A percentile compares a stretch with the other conserved stretches of the same genome.
Conservation (phyloP, 2,329 filamentous ascomycete genomes). For the Coniella vitis region DNA sequence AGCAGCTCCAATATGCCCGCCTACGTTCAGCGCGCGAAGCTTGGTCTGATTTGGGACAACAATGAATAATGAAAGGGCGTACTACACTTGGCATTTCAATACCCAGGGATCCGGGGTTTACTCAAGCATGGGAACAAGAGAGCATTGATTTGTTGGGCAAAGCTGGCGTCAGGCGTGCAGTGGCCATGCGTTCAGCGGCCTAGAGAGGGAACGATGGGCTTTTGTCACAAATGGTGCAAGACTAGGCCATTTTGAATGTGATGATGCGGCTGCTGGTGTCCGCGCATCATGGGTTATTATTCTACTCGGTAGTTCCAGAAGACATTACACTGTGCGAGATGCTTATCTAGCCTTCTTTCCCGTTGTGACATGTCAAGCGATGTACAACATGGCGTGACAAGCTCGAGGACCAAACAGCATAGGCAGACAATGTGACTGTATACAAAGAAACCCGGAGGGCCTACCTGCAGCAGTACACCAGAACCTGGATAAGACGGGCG, state of each 20-base stretch:
- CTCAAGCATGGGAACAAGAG: constrained; percentile 7
- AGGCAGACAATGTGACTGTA: no score
- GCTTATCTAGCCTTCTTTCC: no score
- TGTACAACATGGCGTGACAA: no score
- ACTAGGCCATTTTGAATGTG: background rate
- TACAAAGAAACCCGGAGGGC: no score
- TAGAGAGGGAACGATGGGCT: constrained; percentile 1
- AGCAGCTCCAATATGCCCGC: no score
- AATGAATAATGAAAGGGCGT: constrained; percentile 14
- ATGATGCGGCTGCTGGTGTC: background rate
- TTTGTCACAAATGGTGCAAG: constrained; percentile 3
- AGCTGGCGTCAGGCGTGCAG: constrained; percentile 12
- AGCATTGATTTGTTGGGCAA: constrained; percentile 11
- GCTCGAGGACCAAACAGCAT: no score
- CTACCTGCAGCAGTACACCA: no score
- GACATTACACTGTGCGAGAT: no score
- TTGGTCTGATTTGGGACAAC: background rate
- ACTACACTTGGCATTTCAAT: background rate
- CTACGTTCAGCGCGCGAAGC: background rate
- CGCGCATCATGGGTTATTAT: background rate
- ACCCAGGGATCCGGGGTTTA: constrained; percentile 2
- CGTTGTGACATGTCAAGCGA: no score
- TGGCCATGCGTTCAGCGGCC: constrained; percentile 1
- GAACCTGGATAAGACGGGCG: no score
- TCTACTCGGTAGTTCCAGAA: background rate